Conservation (phyloP, 75 land plant genomes). For the Ceratopteris richardii region DNA sequence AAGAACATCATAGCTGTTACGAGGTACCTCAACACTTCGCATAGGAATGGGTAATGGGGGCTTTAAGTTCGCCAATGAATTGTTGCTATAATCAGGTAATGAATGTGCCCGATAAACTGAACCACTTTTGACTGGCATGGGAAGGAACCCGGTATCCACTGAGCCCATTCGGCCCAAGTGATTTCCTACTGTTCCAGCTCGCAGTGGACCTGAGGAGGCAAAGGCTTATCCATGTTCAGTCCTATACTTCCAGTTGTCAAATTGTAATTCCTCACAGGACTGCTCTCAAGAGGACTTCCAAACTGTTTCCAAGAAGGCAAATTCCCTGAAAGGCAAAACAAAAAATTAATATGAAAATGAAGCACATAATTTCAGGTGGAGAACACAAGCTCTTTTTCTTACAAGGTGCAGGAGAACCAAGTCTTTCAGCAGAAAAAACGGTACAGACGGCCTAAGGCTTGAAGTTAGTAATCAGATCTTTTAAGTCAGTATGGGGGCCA, state of each 20-base stretch:
- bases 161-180: constrained; percentile 20
- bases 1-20: constrained; percentile 11
- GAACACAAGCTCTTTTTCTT: too few species aligned
- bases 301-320: constrained; percentile 16
- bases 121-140: constrained; percentile 9
- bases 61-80: not conserved
- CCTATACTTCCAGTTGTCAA: constrained; percentile 11
- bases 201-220: constrained; percentile 15
- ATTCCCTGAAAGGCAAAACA: too few species aligned
- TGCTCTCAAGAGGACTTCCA: constrained; percentile 14
- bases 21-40: constrained; percentile 8
- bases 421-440: too few species aligned
- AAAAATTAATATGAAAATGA: too few species aligned
- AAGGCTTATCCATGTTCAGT: constrained; percentile 10
- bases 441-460: too few species aligned
- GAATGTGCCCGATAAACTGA: constrained; percentile 29
- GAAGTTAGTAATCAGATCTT: too few species aligned
- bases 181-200: constrained; percentile 26
- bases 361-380: too few species aligned
- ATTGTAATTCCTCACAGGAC: constrained; percentile 8
- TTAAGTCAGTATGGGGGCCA: too few species aligned
- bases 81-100: constrained; percentile 24
- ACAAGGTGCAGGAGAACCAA: too few species aligned
- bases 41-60: not conserved
- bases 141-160: constrained; percentile 17